phyloP scores from a whole-genome alignment of 2,329 filamentous ascomycete species.

The Cadophora luteo-olivacea region DNA sequence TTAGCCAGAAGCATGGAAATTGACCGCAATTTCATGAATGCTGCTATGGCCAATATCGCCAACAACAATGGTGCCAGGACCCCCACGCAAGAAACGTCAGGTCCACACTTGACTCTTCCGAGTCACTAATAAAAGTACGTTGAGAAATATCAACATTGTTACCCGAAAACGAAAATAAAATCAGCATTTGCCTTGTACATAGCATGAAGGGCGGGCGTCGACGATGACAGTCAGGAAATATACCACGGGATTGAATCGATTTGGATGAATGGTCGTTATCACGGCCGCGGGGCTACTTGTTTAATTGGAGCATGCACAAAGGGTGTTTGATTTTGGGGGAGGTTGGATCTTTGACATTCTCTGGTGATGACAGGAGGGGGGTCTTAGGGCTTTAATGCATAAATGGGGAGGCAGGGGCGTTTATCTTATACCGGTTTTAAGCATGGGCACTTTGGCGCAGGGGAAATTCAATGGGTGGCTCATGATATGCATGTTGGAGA shows the following conservation, averaged over 20 bases:
- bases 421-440: neutral
- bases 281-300: neutral
- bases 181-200: conserved; percentile 9
- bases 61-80: conserved; percentile 7
- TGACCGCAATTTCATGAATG: conserved; percentile 43
- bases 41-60: neutral
- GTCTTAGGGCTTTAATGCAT: conserved; percentile 3
- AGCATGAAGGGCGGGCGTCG: neutral
- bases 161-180: neutral
- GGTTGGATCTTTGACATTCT: neutral
- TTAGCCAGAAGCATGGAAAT: conserved; percentile 46
- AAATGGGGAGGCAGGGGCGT: neutral
- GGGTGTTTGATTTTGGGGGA: neutral
- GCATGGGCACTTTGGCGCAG: neutral
- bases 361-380: neutral
- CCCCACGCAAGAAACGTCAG: conserved; percentile 1
- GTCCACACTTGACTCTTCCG: neutral
- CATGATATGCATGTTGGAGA: neutral
- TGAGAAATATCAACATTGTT: neutral
- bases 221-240: neutral
- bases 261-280: neutral
- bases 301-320: conserved; percentile 11
- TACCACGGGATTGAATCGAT: neutral
- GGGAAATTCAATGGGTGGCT: neutral
- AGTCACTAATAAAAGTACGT: neutral